Conservation (phyloP, 805 yeast genomes). For the Scheffersomyces stipitis region DNA sequence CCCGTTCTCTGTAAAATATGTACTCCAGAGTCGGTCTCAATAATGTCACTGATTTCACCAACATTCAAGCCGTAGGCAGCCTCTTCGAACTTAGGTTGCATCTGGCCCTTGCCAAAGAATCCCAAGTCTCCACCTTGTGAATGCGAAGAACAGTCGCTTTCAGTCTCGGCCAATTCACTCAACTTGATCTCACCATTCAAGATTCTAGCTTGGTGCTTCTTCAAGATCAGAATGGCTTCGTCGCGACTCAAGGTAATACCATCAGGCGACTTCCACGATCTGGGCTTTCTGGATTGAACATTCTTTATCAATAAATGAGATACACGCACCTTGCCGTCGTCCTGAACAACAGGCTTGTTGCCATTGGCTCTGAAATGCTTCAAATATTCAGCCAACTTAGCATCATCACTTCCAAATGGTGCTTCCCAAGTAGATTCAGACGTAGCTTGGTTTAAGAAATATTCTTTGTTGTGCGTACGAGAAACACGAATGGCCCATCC, state of each 20-base stretch:
- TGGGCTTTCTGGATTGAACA: conserved; percentile 79
- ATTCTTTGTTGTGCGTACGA: conserved; percentile 79
- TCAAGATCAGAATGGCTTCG: conserved; percentile 70
- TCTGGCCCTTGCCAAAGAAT: conserved; percentile 80
- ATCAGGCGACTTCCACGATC: conserved; percentile 80
- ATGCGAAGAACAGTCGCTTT: conserved; percentile 87
- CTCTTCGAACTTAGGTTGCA: conserved; percentile 93
- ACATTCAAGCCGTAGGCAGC: conserved; percentile 80
- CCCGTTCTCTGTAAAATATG: conserved; percentile 87
- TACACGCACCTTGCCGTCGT: conserved; percentile 66
- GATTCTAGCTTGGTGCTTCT: conserved; percentile 56
- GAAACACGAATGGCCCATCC: conserved; percentile 84
- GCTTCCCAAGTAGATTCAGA: conserved; percentile 87
- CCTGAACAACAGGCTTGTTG: conserved; percentile 45
- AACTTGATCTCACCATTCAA: conserved; percentile 65
- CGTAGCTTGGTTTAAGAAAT: conserved; percentile 70
- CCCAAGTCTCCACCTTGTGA: conserved; percentile 92
- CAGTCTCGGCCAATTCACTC: conserved; percentile 72
- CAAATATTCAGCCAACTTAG: conserved; percentile 56
- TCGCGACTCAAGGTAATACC: conserved; percentile 77
- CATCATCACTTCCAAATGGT: conserved; percentile 77
- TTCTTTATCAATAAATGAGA: conserved; percentile 85
- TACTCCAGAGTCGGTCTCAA: conserved; percentile 89
- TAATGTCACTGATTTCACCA: conserved; percentile 79
- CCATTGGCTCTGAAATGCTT: conserved; percentile 32